Conservation (phyloP, 1,284 basidiomycete genomes). For the Ustilago bromivora region DNA sequence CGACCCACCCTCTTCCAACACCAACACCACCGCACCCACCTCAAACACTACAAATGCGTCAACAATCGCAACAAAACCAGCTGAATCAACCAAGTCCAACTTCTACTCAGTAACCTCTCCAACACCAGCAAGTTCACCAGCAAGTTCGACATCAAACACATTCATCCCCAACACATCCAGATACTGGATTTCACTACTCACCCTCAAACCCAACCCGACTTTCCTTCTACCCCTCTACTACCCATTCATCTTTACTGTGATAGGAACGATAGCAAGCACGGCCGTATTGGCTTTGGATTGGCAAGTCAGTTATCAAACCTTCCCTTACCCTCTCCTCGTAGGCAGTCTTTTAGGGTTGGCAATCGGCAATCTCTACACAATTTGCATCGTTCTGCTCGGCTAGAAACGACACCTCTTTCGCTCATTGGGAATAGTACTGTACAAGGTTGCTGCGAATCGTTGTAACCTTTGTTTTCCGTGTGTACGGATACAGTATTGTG, state of each 20-base stretch:
- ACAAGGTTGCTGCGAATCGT: too few species aligned
- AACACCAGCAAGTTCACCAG: not conserved
- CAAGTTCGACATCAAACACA: conserved; percentile 1
- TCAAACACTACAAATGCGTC: not conserved
- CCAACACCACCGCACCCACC: not conserved
- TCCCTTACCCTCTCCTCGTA: conserved; percentile 37
- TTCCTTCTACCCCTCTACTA: conserved; percentile 34
- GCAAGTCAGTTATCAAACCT: conserved; percentile 32
- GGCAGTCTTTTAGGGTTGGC: conserved; percentile 16
- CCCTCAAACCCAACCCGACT: conserved; percentile 22
- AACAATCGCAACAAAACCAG: not conserved
- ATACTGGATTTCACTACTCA: conserved; percentile 16
- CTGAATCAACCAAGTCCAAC: too few species aligned
- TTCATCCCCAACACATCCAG: not conserved
- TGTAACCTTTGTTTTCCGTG: not conserved
- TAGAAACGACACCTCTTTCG: conserved; percentile 6
- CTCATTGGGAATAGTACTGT: not conserved
- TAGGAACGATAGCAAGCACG: conserved; percentile 3
- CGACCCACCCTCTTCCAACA: not conserved
- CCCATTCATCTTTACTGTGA: conserved; percentile 8
- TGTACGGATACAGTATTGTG: not conserved
- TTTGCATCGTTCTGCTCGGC: conserved; percentile 20
- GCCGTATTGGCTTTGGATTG: conserved; percentile 33
- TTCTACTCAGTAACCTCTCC: not conserved
- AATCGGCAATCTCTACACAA: conserved; percentile 12